Conservation (phyloP, 2,329 filamentous ascomycete genomes). For the Trichoderma afroharzianum region DNA sequence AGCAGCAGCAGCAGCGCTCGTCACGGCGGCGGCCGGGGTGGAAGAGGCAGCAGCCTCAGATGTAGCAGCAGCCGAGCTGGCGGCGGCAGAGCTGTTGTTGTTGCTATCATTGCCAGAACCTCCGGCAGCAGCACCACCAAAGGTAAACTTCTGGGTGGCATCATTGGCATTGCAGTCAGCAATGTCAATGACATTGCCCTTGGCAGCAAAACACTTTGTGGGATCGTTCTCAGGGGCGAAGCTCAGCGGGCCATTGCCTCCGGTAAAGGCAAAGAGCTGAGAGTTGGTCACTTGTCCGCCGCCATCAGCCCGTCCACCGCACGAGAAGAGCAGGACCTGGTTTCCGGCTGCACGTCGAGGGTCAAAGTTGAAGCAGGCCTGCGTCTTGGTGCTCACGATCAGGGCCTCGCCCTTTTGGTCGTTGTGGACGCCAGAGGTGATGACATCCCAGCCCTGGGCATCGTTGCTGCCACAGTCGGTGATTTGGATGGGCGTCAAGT, state of each 20-base stretch:
- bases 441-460: slow-evolving; percentile 46
- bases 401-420: slow-evolving; percentile 44
- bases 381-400: slow-evolving; percentile 54
- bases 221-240: slow-evolving; percentile 45
- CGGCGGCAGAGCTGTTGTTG: not conserved
- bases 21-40: not conserved
- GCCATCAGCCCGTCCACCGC: slow-evolving; percentile 55
- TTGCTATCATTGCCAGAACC: not conserved
- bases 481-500: slow-evolving; percentile 45
- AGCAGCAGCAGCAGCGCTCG: not conserved
- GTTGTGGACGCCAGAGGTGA: slow-evolving; percentile 50
- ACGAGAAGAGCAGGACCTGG: slow-evolving; percentile 55
- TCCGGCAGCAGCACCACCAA: slow-evolving; percentile 21
- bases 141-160: slow-evolving; percentile 41
- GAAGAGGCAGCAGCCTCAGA: not conserved
- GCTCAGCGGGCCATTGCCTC: slow-evolving; percentile 38
- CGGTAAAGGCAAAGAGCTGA: slow-evolving; percentile 49
- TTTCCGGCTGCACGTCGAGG: slow-evolving; percentile 47
- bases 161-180: slow-evolving; percentile 40
- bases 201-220: slow-evolving; percentile 46
- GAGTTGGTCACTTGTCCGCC: slow-evolving; percentile 48
- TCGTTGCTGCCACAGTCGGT: slow-evolving; percentile 40
- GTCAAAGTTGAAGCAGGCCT: slow-evolving; percentile 59
- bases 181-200: slow-evolving; percentile 42
- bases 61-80: not conserved